Conservation (phyloP, 306 rosid species). For the Carpinus fangiana region DNA sequence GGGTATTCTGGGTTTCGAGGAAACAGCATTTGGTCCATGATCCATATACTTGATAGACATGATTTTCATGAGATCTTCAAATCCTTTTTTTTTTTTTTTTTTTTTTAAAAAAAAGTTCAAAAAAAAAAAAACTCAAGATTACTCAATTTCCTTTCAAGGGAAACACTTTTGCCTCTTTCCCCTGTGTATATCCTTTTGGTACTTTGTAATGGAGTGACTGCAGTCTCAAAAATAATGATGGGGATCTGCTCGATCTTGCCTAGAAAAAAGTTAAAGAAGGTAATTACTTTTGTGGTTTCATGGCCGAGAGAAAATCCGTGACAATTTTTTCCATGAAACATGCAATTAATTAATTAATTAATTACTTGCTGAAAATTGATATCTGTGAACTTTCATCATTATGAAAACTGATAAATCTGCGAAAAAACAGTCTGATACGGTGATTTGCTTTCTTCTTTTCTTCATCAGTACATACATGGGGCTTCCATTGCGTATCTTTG, state of each 20-base stretch:
- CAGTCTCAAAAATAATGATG: slow-evolving; percentile 77
- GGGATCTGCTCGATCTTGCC: slow-evolving; percentile 44
- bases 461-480: slow-evolving; percentile 29
- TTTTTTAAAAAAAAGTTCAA: neutral
- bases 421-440: slow-evolving; percentile 48
- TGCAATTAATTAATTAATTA: slow-evolving; percentile 19
- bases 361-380: slow-evolving; percentile 34
- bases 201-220: slow-evolving; percentile 41
- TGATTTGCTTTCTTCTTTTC: slow-evolving; percentile 45
- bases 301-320: slow-evolving; percentile 55
- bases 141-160: slow-evolving; percentile 7
- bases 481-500: slow-evolving; percentile 30
- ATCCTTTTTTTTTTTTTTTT: too few relatives aligned
- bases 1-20: neutral
- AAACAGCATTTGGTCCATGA: slow-evolving; percentile 8
- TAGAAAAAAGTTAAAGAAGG: slow-evolving; percentile 43
- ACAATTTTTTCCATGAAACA: slow-evolving; percentile 39
- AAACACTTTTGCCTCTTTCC: slow-evolving; percentile 1
- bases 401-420: slow-evolving; percentile 69
- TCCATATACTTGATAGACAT: slow-evolving; percentile 23
- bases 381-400: slow-evolving; percentile 56
- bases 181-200: slow-evolving; percentile 1
- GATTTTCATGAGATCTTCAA: slow-evolving; percentile 27
- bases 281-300: slow-evolving; percentile 37
- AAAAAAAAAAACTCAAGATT: neutral